Percentiles rank a stretch among this genome's conserved stretches.
Conservation (phyloP, 2,329 filamentous ascomycete species). For the Knufia fluminis region DNA sequence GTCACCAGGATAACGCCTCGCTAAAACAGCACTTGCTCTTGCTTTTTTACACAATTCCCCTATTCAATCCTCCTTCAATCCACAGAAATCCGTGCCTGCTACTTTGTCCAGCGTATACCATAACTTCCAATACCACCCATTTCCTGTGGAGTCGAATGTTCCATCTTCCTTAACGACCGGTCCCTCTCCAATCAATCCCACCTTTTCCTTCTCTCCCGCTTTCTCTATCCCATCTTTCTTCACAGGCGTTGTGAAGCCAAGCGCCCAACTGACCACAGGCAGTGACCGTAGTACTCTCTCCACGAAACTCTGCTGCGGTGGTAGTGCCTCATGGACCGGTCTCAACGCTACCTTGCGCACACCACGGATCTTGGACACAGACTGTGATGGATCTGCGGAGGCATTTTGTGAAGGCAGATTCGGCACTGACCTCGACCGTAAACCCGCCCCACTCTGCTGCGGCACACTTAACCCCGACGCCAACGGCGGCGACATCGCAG, state of each 20-base stretch:
- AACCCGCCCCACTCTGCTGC: background rate
- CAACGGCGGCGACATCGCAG: conserved; percentile 26
- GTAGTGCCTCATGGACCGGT: conserved; percentile 60
- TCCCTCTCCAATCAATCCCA: conserved; percentile 39
- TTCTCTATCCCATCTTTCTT: background rate
- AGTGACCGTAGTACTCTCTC: conserved; percentile 57
- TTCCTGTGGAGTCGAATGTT: conserved; percentile 24
- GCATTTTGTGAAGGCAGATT: conserved; percentile 13
- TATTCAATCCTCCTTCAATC: conserved; percentile 40
- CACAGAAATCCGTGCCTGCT: conserved; percentile 54
- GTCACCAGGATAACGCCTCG: background rate
- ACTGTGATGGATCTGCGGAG: conserved; percentile 32
- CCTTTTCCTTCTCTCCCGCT: background rate
- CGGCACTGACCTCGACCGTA: conserved; percentile 22
- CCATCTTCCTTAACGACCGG: conserved; percentile 38
- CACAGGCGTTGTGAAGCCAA: conserved; percentile 29
- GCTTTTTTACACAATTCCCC: background rate
- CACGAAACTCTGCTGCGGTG: conserved; percentile 56
- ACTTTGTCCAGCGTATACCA: conserved; percentile 49
- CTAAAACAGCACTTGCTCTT: background rate
- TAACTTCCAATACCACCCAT: conserved; percentile 46
- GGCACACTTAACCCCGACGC: background rate
- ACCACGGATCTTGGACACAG: conserved; percentile 56
- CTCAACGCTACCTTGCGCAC: conserved; percentile 57
- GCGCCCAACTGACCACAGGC: conserved; percentile 64